Conservation (phyloP, 306 rosid genomes). For the Pachyrhizus erosus region DNA sequence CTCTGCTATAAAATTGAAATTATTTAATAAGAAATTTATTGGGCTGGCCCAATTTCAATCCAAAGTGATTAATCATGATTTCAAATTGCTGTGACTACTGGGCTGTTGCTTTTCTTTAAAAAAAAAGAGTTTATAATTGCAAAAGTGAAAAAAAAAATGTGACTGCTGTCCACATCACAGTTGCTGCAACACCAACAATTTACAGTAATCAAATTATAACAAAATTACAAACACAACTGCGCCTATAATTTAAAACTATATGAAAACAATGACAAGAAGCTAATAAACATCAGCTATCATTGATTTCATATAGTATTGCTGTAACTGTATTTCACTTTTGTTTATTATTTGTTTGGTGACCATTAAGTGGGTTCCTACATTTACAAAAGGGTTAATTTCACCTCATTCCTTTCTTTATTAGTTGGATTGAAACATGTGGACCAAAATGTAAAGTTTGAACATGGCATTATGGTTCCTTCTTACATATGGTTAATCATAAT, state of each 20-base stretch:
- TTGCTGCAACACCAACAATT: background rate
- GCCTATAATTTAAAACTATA: background rate
- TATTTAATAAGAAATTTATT: background rate
- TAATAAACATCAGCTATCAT: background rate
- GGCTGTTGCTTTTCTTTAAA: background rate
- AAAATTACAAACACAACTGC: background rate
- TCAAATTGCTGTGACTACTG: background rate
- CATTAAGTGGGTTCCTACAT: slow-evolving; percentile 11
- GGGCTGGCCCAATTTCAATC: background rate
- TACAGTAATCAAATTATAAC: background rate
- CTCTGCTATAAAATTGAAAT: background rate
- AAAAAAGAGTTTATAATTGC: background rate
- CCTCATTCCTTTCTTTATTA: background rate
- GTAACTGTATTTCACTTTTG: slow-evolving; percentile 20
- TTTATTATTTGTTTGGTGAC: slow-evolving; percentile 39
- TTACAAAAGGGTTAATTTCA: slow-evolving; percentile 25
- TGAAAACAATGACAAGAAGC: background rate
- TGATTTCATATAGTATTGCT: background rate
- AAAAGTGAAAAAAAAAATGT: background rate
- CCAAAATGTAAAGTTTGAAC: slow-evolving; percentile 32
- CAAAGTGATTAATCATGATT: background rate
- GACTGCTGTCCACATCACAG: background rate
- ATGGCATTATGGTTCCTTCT: slow-evolving; percentile 9
- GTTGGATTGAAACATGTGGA: slow-evolving; percentile 33
- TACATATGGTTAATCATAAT: slow-evolving; percentile 30